Base-by-base conservation (phyloP, 768 basidiomycete genomes). In the Pleurotus sapidus region DNA sequence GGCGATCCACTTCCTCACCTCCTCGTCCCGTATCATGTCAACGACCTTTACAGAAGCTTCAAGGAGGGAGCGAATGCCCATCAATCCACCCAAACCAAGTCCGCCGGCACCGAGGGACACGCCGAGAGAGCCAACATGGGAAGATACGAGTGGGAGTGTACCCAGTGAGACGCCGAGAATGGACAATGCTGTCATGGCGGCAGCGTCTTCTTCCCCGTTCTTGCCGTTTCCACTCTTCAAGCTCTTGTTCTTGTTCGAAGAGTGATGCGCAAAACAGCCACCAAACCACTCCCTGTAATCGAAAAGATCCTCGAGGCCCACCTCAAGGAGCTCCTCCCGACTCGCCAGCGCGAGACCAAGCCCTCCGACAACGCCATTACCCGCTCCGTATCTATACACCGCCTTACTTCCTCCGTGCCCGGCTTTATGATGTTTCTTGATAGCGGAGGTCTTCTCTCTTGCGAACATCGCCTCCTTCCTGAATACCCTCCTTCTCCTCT, bases 401-500 rank as follows among this genome's bases (percentile, higher is more conserved):
- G 67, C 67, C 40, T 65, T 65, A 58, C 69, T 61, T 68, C 56
- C 65, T 38, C 63, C 61, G 67, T 11, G 77, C 74, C 51, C 77
- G 3, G 30, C 8, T 64, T 71, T 70, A 77, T 78, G 47, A 62
- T 25, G 27, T n/a, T 18, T 27, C 25, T 46, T 23, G 17, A 30
- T 17, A 17, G 23, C 58, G 42, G 75, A 74, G 47, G 69, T 77
- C 27, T 74, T 74, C 3, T 73, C 72, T 53, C 79, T 71, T 55
- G 83, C 84, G 75, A 98, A 99, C 97, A 99, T 98, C 12, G 93
- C 96, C 68, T 96, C 90, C n/a, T 96, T 93, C 76, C 92, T 86
- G 78, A 99, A 99, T 11, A 96, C 84, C 24, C 93, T 80, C 56
- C 84, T 81, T 49, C 84, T 84, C 40, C 92, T 79, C 23, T 34